Conservation (phyloP, 495 filamentous ascomycete genomes). For the Echria macrotheca region DNA sequence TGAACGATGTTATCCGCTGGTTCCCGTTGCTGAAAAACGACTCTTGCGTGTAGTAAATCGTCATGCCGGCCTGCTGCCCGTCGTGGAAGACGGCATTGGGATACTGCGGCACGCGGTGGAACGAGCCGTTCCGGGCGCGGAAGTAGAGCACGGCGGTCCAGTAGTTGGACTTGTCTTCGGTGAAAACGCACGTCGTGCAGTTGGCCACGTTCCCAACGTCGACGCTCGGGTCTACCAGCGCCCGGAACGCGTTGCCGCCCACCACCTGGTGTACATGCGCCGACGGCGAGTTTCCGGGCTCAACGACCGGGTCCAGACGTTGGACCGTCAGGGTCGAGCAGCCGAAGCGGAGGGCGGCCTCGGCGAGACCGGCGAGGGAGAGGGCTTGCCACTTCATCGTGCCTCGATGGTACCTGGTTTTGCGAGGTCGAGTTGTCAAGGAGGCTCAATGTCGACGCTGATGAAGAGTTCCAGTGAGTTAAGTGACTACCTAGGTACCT, state of each 20-base stretch:
- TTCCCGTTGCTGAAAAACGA: conserved; percentile 31
- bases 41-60: conserved; percentile 39
- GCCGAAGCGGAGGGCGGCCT: conserved; percentile 40
- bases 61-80: conserved; percentile 37
- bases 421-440: too few relatives aligned
- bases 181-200: conserved; percentile 18
- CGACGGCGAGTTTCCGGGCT: conserved; percentile 32
- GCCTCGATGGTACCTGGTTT: too few relatives aligned
- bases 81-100: conserved; percentile 22
- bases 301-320: conserved; percentile 38
- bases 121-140: conserved; percentile 40
- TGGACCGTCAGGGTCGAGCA: conserved; percentile 40
- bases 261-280: conserved; percentile 44
- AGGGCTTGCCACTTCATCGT: conserved; percentile 40
- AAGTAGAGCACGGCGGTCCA: conserved; percentile 45
- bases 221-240: conserved; percentile 30
- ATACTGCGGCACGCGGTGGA: conserved; percentile 34
- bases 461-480: too few relatives aligned
- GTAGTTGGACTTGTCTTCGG: conserved; percentile 22
- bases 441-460: too few relatives aligned
- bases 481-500: too few relatives aligned
- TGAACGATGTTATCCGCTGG: conserved; percentile 37
- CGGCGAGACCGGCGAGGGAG: conserved; percentile 30
- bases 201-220: conserved; percentile 35
- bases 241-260: conserved; percentile 44